Evolutionary conservation across 306 rosid species (phyloP).

Genomic region (Vicia faba): DNA sequence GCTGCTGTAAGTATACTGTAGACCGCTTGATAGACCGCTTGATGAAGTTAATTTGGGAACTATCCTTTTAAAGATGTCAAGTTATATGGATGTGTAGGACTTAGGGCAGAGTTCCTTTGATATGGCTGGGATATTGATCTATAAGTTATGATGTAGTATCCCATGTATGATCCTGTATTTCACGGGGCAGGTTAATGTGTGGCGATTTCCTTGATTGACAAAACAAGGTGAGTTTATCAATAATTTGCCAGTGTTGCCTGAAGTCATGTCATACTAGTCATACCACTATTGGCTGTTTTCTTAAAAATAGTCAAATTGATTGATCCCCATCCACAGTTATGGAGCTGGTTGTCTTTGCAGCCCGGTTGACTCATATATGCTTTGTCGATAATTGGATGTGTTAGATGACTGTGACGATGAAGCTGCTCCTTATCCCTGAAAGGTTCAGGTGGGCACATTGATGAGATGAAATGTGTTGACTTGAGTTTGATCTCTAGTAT

Average conservation of each 20-base stretch:
- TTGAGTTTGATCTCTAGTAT: conserved; percentile 73
- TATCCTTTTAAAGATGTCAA: conserved; percentile 43
- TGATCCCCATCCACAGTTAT: conserved; percentile 91
- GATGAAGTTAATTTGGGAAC: conserved; percentile 38
- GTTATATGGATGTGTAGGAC: conserved; percentile 50
- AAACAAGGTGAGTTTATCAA: conserved; percentile 37
- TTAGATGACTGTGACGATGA: conserved; percentile 73
- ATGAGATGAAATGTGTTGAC: conserved; percentile 87
- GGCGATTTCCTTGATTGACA: conserved; percentile 38
- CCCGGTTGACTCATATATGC: conserved; percentile 95
- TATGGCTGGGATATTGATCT: conserved; percentile 40
- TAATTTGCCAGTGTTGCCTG: conserved; percentile 45
- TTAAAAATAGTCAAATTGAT: conserved; percentile 48
- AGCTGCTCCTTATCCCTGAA: conserved; percentile 99
- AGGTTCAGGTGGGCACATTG: conserved; percentile 99
- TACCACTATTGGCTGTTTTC: conserved; percentile 43
- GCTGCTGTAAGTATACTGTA: conserved; percentile 34
- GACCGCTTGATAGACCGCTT: neutral
- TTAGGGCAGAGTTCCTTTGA: conserved; percentile 43
- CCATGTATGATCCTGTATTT: conserved; percentile 36
- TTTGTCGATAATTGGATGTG: conserved; percentile 63
- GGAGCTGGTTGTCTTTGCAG: conserved; percentile 92
- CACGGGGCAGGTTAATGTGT: conserved; percentile 32
- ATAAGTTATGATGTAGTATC: conserved; percentile 36
- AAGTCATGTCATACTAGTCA: conserved; percentile 44